A percentile compares a stretch with the other conserved stretches of the same genome.
Evolutionary conservation across 371 early-diverging fungal species (phyloP).

Genomic region (Rhizopus microsporus): DNA sequence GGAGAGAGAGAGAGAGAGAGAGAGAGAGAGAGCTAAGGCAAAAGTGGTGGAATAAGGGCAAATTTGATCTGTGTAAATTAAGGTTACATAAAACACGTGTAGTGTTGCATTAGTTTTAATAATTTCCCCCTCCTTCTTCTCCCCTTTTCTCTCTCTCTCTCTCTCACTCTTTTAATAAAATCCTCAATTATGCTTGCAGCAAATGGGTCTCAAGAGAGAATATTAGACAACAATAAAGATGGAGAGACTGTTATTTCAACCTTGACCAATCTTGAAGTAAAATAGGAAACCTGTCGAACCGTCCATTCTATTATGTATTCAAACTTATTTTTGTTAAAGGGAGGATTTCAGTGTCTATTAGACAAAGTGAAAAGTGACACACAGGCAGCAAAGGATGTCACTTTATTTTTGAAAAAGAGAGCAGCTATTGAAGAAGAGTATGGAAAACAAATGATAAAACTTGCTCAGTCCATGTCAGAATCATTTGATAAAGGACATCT

Average conservation of each 20-base stretch:
- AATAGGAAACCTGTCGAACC: background rate
- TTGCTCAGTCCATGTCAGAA: slow-evolving; percentile 42
- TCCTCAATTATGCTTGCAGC: background rate
- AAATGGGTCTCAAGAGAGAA: background rate
- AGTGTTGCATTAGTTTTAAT: background rate
- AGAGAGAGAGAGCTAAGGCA: too few species aligned
- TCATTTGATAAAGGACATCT: slow-evolving; percentile 35
- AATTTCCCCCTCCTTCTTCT: background rate
- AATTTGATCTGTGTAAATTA: background rate
- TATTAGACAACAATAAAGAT: background rate
- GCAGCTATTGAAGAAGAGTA: slow-evolving; percentile 60
- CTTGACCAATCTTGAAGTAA: slow-evolving; percentile 24
- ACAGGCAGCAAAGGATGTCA: slow-evolving; percentile 48
- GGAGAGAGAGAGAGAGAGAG: too few species aligned
- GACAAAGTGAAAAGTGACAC: slow-evolving; percentile 50
- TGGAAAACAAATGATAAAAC: slow-evolving; percentile 49
- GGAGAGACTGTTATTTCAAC: slow-evolving; percentile 8
- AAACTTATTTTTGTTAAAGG: slow-evolving; percentile 14
- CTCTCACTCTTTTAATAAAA: slow-evolving; percentile 1
- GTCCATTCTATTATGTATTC: too few species aligned
- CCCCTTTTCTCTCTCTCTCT: slow-evolving; percentile 1
- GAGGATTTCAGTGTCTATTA: slow-evolving; percentile 41
- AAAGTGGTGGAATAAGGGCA: too few species aligned
- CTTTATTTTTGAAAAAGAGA: slow-evolving; percentile 52
- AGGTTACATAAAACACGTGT: background rate